Percentiles rank a stretch among this genome's conserved stretches.
These are phyloP conservation scores for Phytophthora rubi DNA, from an alignment of 352 stramenopile species.

Conservation along the genomic window DNA sequence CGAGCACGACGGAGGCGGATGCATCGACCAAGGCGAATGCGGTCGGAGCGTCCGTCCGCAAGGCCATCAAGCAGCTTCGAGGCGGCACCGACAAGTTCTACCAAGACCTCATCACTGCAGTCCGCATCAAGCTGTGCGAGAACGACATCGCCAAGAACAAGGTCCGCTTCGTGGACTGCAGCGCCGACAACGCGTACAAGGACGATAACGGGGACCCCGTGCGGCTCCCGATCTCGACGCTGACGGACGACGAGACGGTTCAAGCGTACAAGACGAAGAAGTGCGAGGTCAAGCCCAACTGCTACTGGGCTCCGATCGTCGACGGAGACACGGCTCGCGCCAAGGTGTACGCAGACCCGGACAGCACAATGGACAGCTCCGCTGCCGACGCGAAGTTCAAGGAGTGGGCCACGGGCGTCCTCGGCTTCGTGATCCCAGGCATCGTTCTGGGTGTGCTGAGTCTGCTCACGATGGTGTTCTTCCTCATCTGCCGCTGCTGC, in stretches of 20 bases:
- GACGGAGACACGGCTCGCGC: constrained; percentile 37
- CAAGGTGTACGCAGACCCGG: constrained; percentile 38
- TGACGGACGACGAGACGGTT: constrained; percentile 35
- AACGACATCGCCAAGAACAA: constrained; percentile 33
- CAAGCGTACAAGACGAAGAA: constrained; percentile 38
- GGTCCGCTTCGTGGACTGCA: constrained; percentile 45
- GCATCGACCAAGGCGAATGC: constrained; percentile 51
- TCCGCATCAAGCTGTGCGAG: constrained; percentile 62
- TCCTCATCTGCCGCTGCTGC: constrained; percentile 77
- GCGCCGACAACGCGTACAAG: constrained; percentile 46
- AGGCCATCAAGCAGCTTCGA: constrained; percentile 68
- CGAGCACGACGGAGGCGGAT: constrained; percentile 14
- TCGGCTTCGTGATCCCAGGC: constrained; percentile 61
- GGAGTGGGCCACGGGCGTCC: constrained; percentile 57
- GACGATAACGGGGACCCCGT: constrained; percentile 45
- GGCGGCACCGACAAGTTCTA: constrained; percentile 70
- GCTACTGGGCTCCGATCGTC: constrained; percentile 63
- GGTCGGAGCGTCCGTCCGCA: constrained; percentile 56
- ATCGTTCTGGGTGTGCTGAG: constrained; percentile 65
- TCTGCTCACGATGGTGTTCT: constrained; percentile 74
- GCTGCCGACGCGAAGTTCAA: constrained; percentile 43
- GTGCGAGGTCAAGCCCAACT: constrained; percentile 72
- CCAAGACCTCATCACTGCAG: constrained; percentile 58
- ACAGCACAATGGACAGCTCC: constrained; percentile 37
- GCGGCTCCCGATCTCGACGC: constrained; percentile 20